Conservation (phyloP, 2,329 filamentous ascomycete genomes). For the Pseudofabraea citricarpa region DNA sequence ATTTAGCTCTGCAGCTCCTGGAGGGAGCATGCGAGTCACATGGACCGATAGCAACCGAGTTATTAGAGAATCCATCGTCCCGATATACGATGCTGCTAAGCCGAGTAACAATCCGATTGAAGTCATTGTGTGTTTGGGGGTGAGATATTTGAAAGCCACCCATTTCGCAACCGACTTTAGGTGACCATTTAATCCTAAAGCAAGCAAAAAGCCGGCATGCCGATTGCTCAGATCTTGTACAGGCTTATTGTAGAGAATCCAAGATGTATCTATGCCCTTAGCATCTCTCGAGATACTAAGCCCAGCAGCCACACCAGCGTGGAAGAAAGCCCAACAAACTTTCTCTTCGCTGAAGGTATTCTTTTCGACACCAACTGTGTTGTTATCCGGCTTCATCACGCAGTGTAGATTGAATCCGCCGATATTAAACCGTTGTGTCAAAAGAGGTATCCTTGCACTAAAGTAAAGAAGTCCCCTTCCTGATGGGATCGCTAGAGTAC, state of each 20-base stretch:
- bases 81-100: conserved; percentile 86
- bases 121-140: conserved; percentile 98
- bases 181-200: conserved; percentile 89
- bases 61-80: conserved; percentile 95
- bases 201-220: conserved; percentile 91
- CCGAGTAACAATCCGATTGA: conserved; percentile 93
- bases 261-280: conserved; percentile 94
- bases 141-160: conserved; percentile 99
- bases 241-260: conserved; percentile 98
- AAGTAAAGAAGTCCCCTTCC: conserved; percentile 87
- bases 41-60: conserved; percentile 92
- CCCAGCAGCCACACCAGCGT: conserved; percentile 90
- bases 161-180: conserved; percentile 93
- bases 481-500: conserved; percentile 83
- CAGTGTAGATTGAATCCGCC: conserved; percentile 89
- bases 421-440: conserved; percentile 89
- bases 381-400: conserved; percentile 85
- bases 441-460: conserved; percentile 76
- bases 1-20: conserved; percentile 90
- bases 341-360: conserved; percentile 88
- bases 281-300: conserved; percentile 85
- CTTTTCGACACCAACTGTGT: conserved; percentile 90
- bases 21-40: conserved; percentile 88
- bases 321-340: conserved; percentile 97
- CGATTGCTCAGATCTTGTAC: conserved; percentile 81